Evolutionary conservation across 2,329 filamentous ascomycete genomes (phyloP), one percentile per base, ranked within the genome.

Genomic region (Colletotrichum costaricense): DNA sequence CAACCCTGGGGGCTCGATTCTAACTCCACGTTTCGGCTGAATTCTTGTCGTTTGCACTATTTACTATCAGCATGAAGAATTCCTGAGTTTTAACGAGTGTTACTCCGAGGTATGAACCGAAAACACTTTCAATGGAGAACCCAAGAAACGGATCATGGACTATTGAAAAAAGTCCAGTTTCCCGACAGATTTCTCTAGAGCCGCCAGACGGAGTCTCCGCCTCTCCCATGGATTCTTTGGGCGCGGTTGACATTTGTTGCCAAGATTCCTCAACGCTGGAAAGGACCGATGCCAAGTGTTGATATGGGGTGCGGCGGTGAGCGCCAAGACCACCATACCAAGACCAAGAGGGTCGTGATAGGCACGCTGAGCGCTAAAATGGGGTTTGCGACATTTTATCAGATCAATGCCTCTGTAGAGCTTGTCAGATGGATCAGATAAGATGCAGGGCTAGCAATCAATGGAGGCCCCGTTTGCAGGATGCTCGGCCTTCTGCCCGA

Each of bases 391-490:
- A 67, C 22, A 30, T 67, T 67, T 67, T 67, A 42, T 67, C 55
- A 62, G 65, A 62, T 67, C 65, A 67, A 14, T 12, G 11, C 11
- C 9, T 35, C 11, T 35, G 33, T 12, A 7, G 16, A n/a, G 33
- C 56, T 42, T 49, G 38, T 58, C 55, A 66, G 56, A 62, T 38
- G 55, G 28, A 67, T 67, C 56, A 62, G 56, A 62, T 67, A 67
- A 67, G 65, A 67, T 67, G 46, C 12, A 2, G 55, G 4, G 38
- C 30, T 33, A 49, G 56, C 14, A 16, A n/a, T 12, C 2, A 8
- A 24, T 6, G 5, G 6, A 24, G 11, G 57, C 57, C 6, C 5
- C 33, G 30, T 59, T 46, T 16, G 56, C 52, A 67, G 22, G 19
- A 22, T 26, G 65, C 28, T 22, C 65, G 65, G 56, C 42, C 16